Evolutionary conservation across 129 eudicot genomes (phyloP).

Genomic region (Flaveria ramosissima): DNA sequence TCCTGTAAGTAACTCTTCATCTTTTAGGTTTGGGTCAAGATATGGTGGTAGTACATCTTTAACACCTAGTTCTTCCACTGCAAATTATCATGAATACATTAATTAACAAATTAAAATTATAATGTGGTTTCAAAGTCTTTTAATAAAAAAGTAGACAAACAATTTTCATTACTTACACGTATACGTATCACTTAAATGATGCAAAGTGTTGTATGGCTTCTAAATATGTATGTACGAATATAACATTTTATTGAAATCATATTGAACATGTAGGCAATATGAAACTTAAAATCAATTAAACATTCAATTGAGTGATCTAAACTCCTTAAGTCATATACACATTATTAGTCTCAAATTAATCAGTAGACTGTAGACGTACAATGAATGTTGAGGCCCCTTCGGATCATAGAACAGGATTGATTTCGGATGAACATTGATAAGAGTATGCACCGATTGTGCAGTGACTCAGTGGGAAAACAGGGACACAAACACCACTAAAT

Average conservation of each 20-base stretch:
- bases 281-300: background rate
- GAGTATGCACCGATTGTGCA: no score
- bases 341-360: background rate
- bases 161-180: background rate
- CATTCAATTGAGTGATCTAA: background rate
- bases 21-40: slow-evolving; percentile 54
- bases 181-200: background rate
- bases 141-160: background rate
- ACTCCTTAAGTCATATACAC: background rate
- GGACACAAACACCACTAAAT: no score
- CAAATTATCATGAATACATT: background rate
- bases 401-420: no score
- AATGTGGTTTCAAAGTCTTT: background rate
- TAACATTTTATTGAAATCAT: background rate
- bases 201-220: background rate
- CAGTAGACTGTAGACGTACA: background rate
- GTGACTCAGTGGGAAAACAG: no score
- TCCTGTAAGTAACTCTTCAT: slow-evolving; percentile 67
- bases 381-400: no score
- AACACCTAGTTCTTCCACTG: slow-evolving; percentile 82
- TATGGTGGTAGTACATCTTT: slow-evolving; percentile 68
- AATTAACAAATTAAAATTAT: background rate
- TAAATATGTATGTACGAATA: background rate
- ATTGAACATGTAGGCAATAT: background rate
- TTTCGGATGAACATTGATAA: no score